phyloP scores from a whole-genome alignment of 495 filamentous ascomycete genomes.

The Chaetomium fimeti region DNA sequence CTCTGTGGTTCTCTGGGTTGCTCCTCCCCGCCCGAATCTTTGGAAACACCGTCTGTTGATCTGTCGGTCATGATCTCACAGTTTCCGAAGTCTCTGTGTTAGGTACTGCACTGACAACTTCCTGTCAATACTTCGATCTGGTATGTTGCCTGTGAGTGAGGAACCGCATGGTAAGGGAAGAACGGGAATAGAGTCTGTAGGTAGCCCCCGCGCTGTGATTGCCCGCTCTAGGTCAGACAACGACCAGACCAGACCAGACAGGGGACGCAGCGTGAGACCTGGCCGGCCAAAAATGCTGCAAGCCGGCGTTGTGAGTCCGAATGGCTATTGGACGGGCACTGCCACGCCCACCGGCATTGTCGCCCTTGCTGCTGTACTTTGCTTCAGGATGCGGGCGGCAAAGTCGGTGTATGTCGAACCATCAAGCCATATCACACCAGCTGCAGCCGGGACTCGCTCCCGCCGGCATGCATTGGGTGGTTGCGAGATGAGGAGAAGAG shows the following conservation, averaged over 20 bases:
- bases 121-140: slow-evolving; percentile 18
- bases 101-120: background rate
- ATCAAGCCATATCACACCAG: slow-evolving; percentile 20
- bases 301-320: background rate
- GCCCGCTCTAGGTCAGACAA: slow-evolving; percentile 10
- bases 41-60: background rate
- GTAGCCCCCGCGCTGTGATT: slow-evolving; percentile 10
- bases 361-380: background rate
- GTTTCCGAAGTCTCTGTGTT: slow-evolving; percentile 4
- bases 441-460: slow-evolving; percentile 5
- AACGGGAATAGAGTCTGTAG: background rate
- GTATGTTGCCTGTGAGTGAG: background rate
- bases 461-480: background rate
- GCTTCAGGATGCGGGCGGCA: slow-evolving; percentile 20
- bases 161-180: background rate
- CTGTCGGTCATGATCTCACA: slow-evolving; percentile 18
- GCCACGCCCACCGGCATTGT: slow-evolving; percentile 2
- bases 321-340: slow-evolving; percentile 15
- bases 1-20: background rate
- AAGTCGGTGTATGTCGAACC: slow-evolving; percentile 24
- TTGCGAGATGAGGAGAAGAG: background rate
- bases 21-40: background rate
- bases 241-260: background rate
- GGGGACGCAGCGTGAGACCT: slow-evolving; percentile 5
- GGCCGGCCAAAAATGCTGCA: slow-evolving; percentile 1